A percentile compares a stretch with the other conserved stretches of the same genome.
phyloP scores from a whole-genome alignment of 352 stramenopile genomes.

The Pythium insidiosum region DNA sequence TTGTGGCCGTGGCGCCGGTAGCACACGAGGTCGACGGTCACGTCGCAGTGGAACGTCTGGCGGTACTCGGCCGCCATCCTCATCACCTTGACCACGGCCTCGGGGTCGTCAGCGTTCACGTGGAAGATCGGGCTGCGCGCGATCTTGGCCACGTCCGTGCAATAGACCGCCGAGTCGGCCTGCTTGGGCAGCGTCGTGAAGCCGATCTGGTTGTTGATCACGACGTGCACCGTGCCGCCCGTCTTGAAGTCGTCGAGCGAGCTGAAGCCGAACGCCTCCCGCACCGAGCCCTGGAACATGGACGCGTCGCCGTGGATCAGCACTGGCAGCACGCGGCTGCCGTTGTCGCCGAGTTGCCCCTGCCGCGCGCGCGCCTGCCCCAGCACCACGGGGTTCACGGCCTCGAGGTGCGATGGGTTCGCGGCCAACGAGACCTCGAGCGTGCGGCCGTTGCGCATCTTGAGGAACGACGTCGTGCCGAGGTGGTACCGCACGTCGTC shows the following conservation, averaged over 20 bases:
- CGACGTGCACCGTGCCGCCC: slow-evolving; percentile 97
- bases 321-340: slow-evolving; percentile 92
- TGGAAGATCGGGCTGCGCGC: slow-evolving; percentile 92
- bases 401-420: slow-evolving; percentile 99
- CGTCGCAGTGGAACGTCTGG: slow-evolving; percentile 92
- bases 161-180: slow-evolving; percentile 95
- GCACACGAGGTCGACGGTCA: slow-evolving; percentile 98
- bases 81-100: slow-evolving; percentile 90
- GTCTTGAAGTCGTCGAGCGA: slow-evolving; percentile 93
- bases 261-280: slow-evolving; percentile 79
- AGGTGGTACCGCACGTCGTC: slow-evolving; percentile 87
- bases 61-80: slow-evolving; percentile 88
- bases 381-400: slow-evolving; percentile 96
- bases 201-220: slow-evolving; percentile 98
- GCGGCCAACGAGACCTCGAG: slow-evolving; percentile 89
- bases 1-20: slow-evolving; percentile 99
- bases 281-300: slow-evolving; percentile 77
- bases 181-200: slow-evolving; percentile 99
- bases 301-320: slow-evolving; percentile 98
- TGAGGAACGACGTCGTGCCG: slow-evolving; percentile 63
- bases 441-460: slow-evolving; percentile 51
- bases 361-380: slow-evolving; percentile 95
- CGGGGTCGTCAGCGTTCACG: slow-evolving; percentile 97
- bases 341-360: slow-evolving; percentile 64
- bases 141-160: slow-evolving; percentile 96